phyloP scores from a whole-genome alignment of 2,329 filamentous ascomycete genomes.

The Ceratocystis huliohia region DNA sequence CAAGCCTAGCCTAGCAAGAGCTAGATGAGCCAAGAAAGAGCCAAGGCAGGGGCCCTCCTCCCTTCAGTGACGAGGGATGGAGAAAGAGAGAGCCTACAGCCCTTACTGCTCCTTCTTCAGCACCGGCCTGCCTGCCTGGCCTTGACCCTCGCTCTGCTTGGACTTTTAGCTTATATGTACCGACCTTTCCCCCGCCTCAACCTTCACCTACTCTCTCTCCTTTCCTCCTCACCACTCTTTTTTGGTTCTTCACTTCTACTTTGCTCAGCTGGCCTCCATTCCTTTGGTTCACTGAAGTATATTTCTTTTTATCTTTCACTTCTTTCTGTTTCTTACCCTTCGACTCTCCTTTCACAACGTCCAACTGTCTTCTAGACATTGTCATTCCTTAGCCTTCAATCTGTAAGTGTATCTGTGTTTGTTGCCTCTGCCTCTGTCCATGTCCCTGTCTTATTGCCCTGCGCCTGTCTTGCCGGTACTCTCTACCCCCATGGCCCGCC shows the following conservation, averaged over 20 bases:
- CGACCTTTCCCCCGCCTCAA: not conserved
- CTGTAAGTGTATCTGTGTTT: conserved; percentile 13
- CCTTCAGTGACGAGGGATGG: not conserved
- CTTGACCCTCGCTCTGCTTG: not conserved
- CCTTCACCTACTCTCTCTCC: not conserved
- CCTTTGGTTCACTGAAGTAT: conserved; percentile 14
- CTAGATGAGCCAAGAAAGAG: too few species aligned
- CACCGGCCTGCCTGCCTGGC: too few species aligned
- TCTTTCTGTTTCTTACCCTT: conserved; percentile 10
- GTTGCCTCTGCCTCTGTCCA: not conserved
- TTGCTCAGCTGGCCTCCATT: conserved; percentile 18
- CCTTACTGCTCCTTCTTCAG: not conserved
- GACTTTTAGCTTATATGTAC: conserved; percentile 3
- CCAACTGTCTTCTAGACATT: conserved; percentile 9
- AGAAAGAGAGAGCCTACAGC: not conserved
- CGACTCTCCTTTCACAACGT: conserved; percentile 4
- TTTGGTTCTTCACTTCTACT: conserved; percentile 13
- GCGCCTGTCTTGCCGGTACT: not conserved
- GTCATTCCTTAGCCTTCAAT: conserved; percentile 17
- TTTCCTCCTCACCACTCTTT: conserved; percentile 12
- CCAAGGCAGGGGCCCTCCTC: not conserved
- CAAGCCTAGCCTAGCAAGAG: not conserved
- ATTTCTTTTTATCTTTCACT: conserved; percentile 11
- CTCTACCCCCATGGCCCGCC: not conserved
- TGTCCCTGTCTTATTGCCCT: not conserved